Conservation (phyloP, 257 asterid species). For the Echium plantagineum region DNA sequence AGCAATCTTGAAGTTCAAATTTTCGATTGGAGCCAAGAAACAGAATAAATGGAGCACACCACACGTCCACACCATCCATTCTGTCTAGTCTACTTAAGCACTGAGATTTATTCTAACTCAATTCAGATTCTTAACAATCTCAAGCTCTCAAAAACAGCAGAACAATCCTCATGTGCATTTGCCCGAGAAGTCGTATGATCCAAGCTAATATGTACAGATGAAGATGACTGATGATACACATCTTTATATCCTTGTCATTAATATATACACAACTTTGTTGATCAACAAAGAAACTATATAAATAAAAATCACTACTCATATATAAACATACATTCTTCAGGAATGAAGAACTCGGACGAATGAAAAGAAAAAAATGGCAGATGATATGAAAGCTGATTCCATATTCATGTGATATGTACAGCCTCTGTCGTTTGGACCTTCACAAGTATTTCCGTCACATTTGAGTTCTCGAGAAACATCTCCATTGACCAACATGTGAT, state of each 20-base stretch:
- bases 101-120: too few relatives aligned
- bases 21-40: too few relatives aligned
- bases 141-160: not conserved
- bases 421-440: constrained; percentile 16
- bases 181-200: too few relatives aligned
- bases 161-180: too few relatives aligned
- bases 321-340: constrained; percentile 10
- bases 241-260: too few relatives aligned
- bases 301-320: constrained; percentile 12
- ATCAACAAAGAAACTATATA: constrained; percentile 13
- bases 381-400: constrained; percentile 8
- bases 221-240: too few relatives aligned
- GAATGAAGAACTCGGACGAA: constrained; percentile 14
- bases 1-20: too few relatives aligned
- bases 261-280: constrained; percentile 13
- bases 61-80: too few relatives aligned
- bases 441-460: constrained; percentile 6
- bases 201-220: too few relatives aligned
- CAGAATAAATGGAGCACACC: too few relatives aligned
- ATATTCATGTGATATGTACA: constrained; percentile 7
- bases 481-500: constrained; percentile 19
- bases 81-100: too few relatives aligned
- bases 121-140: not conserved
- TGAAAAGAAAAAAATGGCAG: constrained; percentile 5
- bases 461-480: constrained; percentile 14